A percentile compares a stretch with the other conserved stretches of the same genome.
Conservation (phyloP, 768 basidiomycete genomes). For the Tulasnella sp. region DNA sequence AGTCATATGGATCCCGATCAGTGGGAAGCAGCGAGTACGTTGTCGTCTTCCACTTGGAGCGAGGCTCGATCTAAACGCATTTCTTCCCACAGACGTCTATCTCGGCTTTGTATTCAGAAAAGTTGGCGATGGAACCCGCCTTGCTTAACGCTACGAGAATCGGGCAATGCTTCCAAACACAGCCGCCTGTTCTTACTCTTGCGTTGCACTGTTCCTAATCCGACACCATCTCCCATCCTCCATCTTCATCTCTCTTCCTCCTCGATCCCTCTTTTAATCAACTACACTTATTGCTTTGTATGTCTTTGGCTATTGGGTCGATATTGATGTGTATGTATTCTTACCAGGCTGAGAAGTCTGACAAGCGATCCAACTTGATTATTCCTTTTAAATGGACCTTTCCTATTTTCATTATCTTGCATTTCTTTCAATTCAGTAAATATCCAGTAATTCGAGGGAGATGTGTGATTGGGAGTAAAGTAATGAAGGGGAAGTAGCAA, state of each 20-base stretch:
- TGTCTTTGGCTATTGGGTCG: background rate
- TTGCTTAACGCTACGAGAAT: background rate
- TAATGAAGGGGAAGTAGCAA: background rate
- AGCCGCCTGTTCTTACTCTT: background rate
- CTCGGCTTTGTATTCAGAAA: conserved; percentile 86
- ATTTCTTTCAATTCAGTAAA: background rate
- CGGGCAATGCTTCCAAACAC: background rate
- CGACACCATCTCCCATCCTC: background rate
- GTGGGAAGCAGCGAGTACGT: conserved; percentile 98
- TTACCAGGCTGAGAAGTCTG: background rate
- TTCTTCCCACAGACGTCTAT: conserved; percentile 59
- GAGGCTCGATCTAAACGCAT: conserved; percentile 3
- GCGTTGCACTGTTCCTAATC: background rate
- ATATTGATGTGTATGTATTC: background rate
- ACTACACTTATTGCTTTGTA: background rate
- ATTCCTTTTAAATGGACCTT: background rate
- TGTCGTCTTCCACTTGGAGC: background rate
- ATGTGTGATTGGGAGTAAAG: background rate
- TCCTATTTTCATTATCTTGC: background rate
- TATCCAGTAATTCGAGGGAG: background rate
- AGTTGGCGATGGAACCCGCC: background rate
- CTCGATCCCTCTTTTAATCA: background rate
- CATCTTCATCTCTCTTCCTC: background rate
- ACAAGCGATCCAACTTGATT: background rate
- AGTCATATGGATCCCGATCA: conserved; percentile 91